Conservation (phyloP, 139 green algal species). For the Prasinococcaceae sp. region DNA sequence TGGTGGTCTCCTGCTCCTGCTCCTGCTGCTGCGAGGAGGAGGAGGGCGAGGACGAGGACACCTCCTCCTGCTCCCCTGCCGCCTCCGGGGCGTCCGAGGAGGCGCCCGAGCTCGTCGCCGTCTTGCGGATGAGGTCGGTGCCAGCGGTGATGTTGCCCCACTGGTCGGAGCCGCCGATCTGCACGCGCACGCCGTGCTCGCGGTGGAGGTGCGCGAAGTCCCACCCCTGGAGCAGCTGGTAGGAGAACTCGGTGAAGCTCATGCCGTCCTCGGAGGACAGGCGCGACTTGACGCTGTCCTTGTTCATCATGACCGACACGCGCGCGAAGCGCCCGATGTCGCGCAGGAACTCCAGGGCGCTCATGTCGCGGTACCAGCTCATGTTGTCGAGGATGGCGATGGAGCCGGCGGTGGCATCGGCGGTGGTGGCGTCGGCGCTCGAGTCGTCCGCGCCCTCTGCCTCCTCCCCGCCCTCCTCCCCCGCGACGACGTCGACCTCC, state of each 20-base stretch:
- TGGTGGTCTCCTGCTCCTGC: background rate
- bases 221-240: slow-evolving; percentile 95
- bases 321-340: slow-evolving; percentile 83
- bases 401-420: no score
- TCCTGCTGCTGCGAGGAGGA: slow-evolving; percentile 1
- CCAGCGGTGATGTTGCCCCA: slow-evolving; percentile 95
- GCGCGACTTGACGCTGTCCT: slow-evolving; percentile 80
- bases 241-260: slow-evolving; percentile 73
- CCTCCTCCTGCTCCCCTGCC: background rate
- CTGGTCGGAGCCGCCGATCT: slow-evolving; percentile 90
- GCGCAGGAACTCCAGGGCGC: slow-evolving; percentile 78
- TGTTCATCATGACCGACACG: slow-evolving; percentile 85
- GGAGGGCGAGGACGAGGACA: no score
- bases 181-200: slow-evolving; percentile 61
- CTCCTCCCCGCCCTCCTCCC: no score
- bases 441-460: no score
- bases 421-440: no score
- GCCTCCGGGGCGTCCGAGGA: background rate
- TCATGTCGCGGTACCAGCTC: slow-evolving; percentile 44
- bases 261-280: slow-evolving; percentile 59
- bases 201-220: slow-evolving; percentile 88
- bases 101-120: slow-evolving; percentile 19
- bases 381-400: slow-evolving; percentile 35
- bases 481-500: no score
- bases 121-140: slow-evolving; percentile 65